Evolutionary conservation across 225 moss, liverwort and hornwort species (phyloP).

Genomic region (Straminergon stramineum): DNA sequence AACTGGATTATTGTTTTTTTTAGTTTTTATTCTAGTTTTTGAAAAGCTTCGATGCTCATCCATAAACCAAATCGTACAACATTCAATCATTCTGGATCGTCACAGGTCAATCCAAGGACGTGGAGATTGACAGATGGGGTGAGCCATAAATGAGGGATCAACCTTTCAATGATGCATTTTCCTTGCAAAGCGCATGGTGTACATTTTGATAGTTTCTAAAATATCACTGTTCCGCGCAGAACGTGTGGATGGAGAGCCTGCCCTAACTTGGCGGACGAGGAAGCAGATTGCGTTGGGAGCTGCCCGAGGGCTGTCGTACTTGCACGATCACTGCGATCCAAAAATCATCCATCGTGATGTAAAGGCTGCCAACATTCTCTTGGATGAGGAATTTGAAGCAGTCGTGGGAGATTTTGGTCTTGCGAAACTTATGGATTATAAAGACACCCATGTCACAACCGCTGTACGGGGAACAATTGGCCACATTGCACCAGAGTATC

Average conservation of each 20-base stretch:
- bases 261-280: conserved; percentile 77
- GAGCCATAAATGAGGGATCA: conserved; percentile 13
- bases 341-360: conserved; percentile 98
- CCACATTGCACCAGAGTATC: conserved; percentile 93
- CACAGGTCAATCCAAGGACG: conserved; percentile 22
- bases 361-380: conserved; percentile 87
- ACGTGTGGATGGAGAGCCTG: conserved; percentile 66
- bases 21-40: background rate
- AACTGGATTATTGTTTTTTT: background rate
- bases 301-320: conserved; percentile 83
- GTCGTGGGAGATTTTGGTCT: conserved; percentile 96
- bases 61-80: background rate
- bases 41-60: background rate
- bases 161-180: conserved; percentile 1
- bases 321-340: conserved; percentile 95
- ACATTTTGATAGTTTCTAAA: background rate
- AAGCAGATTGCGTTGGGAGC: conserved; percentile 83
- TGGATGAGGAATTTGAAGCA: conserved; percentile 93
- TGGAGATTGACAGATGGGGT: conserved; percentile 30
- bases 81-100: conserved; percentile 5
- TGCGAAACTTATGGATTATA: conserved; percentile 90
- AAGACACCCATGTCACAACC: conserved; percentile 93
- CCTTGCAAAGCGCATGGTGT: background rate
- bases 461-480: conserved; percentile 94
- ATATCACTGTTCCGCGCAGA: conserved; percentile 32